Evolutionary conservation across 768 basidiomycete genomes (phyloP), one percentile per base, ranked within the genome.

Genomic region (Boletus sensibilis): DNA sequence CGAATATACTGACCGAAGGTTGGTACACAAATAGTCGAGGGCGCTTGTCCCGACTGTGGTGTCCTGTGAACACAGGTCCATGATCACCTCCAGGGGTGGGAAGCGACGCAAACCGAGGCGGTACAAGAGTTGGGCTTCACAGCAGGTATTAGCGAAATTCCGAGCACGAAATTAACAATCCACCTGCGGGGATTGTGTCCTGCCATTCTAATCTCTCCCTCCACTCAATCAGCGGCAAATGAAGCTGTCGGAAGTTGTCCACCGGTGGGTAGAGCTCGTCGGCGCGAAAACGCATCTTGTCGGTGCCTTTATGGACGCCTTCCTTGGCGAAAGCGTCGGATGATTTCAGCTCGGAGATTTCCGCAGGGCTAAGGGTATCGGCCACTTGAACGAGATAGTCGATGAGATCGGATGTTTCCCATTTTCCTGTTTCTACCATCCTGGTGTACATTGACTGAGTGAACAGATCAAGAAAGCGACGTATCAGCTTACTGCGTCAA

Each of bases 191-290:
- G 0, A 38, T 6, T 18, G 4, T 0, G 9, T 50, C 50, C 18
- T 13, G 25, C 95, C 95, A 98, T 69, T 87, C 89, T 0, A 70
- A 72, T 48, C 82, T 74, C 25, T 74, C 75, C 1, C 86, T 85
- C 94, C 94, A 97, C 59, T 92, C 91, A 35, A 98, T 78, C 4
- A 95, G 66, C 2, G 92, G 92, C 12, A 98, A 69, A 2, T 80
- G 80, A 9, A 98, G 76, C 44, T 80, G 75, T 11, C 88, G 79
- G 52, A 94, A 83, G 2, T 75, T 74, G 27, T 86, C 83, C 0
- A 81, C 59, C 0, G 96, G 94, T 64, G 96, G 94, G 65, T 94
- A 97, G 16, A 98, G 76, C 51, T 90, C 82, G 23, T 78, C 72
- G 0, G 92, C 90, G 45, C 76, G 82, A 62, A 75, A 81, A 21